phyloP scores from a whole-genome alignment of 2,329 filamentous ascomycete species.

The Hymenotorrendiella dingleyae region DNA sequence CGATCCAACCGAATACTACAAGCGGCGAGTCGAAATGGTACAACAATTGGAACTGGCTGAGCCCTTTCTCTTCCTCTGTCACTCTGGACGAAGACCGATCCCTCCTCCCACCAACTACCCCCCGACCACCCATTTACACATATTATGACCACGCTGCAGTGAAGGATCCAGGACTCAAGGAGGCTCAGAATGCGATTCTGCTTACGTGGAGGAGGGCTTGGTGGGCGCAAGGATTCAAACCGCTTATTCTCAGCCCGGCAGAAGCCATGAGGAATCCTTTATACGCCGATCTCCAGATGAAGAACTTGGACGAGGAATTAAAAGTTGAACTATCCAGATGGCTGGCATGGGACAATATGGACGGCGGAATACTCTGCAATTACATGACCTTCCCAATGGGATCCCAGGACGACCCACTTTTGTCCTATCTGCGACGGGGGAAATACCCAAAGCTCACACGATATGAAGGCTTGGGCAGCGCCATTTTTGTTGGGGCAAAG shows the following conservation, averaged over 20 bases:
- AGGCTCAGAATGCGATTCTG: constrained; percentile 73
- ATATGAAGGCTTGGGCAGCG: constrained; percentile 66
- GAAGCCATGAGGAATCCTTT: constrained; percentile 81
- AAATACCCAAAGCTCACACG: constrained; percentile 68
- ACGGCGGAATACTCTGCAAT: constrained; percentile 72
- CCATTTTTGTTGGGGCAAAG: constrained; percentile 67
- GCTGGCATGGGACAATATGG: constrained; percentile 92
- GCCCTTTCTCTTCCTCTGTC: constrained; percentile 78
- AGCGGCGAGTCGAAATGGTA: constrained; percentile 79
- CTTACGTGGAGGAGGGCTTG: constrained; percentile 87
- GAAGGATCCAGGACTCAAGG: constrained; percentile 57
- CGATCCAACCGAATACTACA: constrained; percentile 71
- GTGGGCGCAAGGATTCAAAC: constrained; percentile 91
- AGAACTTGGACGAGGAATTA: constrained; percentile 54
- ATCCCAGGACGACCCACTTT: constrained; percentile 61
- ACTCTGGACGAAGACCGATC: constrained; percentile 76
- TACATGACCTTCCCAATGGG: constrained; percentile 83
- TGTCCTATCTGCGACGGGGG: constrained; percentile 68
- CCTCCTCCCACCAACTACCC: constrained; percentile 69
- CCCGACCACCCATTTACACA: constrained; percentile 76
- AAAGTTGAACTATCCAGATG: constrained; percentile 72
- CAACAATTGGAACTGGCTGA: constrained; percentile 83
- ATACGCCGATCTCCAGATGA: constrained; percentile 62
- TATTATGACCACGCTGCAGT: constrained; percentile 71
- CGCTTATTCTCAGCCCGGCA: constrained; percentile 69